phyloP scores from a whole-genome alignment of 768 basidiomycete species.

The Podaxis mareebaensis region DNA sequence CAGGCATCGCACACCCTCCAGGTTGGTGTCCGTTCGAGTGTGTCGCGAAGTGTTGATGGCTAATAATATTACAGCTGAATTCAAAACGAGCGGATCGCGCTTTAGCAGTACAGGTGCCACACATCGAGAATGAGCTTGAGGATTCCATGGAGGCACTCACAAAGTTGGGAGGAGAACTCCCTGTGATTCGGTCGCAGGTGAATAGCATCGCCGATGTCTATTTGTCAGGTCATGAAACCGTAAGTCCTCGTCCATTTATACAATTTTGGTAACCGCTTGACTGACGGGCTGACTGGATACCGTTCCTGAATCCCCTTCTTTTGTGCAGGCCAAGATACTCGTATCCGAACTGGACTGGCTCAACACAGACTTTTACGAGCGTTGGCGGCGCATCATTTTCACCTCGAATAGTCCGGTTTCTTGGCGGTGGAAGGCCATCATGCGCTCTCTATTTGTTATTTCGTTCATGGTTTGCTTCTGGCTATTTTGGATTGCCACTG shows the following conservation, averaged over 20 bases:
- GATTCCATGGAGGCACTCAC: conserved; percentile 57
- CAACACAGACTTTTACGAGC: conserved; percentile 76
- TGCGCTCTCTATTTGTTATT: conserved; percentile 60
- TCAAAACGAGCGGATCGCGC: conserved; percentile 60
- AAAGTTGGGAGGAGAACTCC: conserved; percentile 59
- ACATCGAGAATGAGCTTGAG: conserved; percentile 60
- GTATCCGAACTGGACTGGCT: conserved; percentile 71
- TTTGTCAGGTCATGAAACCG: conserved; percentile 71
- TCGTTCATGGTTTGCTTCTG: conserved; percentile 60
- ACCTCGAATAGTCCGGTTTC: conserved; percentile 73
- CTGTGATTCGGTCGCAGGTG: conserved; percentile 62
- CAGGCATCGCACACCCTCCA: conserved; percentile 63
- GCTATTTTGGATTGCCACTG: conserved; percentile 59
- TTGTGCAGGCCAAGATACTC: conserved; percentile 58
- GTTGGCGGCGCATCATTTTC: conserved; percentile 75
- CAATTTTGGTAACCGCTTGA: conserved; percentile 4
- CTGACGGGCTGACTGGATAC: conserved; percentile 5
- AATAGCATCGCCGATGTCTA: conserved; percentile 64
- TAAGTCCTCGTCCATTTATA: conserved; percentile 25
- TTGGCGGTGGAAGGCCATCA: conserved; percentile 63
- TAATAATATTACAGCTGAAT: conserved; percentile 46
- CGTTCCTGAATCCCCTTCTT: neutral
- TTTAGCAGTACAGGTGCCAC: conserved; percentile 58
- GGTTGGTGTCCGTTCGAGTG: conserved; percentile 33
- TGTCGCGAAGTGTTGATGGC: neutral